Evolutionary conservation across 257 asterid genomes (phyloP), one percentile per base, ranked within the genome.

Genomic region (Verbena officinalis): DNA sequence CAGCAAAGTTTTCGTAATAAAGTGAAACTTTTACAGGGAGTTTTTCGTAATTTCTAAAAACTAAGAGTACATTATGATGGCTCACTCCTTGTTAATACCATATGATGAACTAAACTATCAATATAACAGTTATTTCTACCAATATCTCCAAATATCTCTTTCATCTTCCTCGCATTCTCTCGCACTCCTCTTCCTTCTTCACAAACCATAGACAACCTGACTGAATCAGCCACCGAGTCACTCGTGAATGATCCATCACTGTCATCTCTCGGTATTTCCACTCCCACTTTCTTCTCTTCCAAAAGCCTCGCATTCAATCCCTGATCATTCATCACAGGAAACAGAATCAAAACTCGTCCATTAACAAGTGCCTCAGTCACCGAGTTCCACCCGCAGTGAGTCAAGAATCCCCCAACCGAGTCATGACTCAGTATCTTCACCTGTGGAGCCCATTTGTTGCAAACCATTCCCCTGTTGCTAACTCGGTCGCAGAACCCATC

Each of bases 341-440:
- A 77, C 77, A 92, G 10, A 8, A 92, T 78, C 75, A 92, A 65
- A 62, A 85, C 89, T 31, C 77, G 77, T 9, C 98, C 95, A 2
- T 78, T 77, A 12, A 85, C 56, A 0, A 91, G 83, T 0, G 80
- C 96, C 78, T 91, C 98, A 0, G 94, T 77, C 14, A 71, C 87
- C 5, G 98, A 91, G 68, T 84, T 91, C 98, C 96, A 91, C 10
- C 98, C 96, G 19, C 96, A 88, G 59, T 91, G 98, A 22, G 96
- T 88, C 72, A 88, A 69, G 69, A 79, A 91, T 16, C 89, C 91
- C 1, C 91, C 94, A 4, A 86, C 69, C 0, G 87, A 64, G 0
- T 69, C 73, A 68, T 91, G 97, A 5, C 88, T 57, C 17, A 88
- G 73, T 33, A 88, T 86, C 77, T 78, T 81, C 23, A 81, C 64